Evolutionary conservation across 495 filamentous ascomycete genomes (phyloP), one percentile per base, ranked within the genome.

Genomic region (Apodospora peruviana): DNA sequence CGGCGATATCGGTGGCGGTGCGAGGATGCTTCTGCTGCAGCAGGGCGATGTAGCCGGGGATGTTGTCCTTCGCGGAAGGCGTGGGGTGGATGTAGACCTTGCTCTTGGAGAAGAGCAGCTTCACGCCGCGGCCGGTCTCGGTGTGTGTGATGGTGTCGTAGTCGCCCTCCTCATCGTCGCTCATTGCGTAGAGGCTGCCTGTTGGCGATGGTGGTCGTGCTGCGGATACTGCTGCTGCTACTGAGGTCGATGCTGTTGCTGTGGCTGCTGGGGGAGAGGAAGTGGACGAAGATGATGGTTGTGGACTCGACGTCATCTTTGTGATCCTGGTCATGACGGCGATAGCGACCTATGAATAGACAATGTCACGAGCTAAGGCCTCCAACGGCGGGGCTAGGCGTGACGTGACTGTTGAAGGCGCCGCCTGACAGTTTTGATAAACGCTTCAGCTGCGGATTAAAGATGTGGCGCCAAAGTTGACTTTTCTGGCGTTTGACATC

Each of bases 1-100:
- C 21, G 18, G 18, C 11, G 51, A 64, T 52, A 32, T 32, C 27
- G 14, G 7, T 14, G 7, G 24, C 55, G 51, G 62, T 52, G 21
- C 53, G 54, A 16, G 74, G 59, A 0, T 78, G 77, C 60, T 96
- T 96, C 61, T 97, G 94, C 65, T 97, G 90, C 22, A 98, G 74
- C 3, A 98, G 78, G 22, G 93, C 93, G 51, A 98, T 86, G 58
- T 94, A 98, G 18, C 93, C 93, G n/a, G 88, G 73, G 52, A 98
- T 91, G 52, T 98, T 98, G 68, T 98, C 94, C 72, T 88, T 93
- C 5, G 91, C 76, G 2, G 90, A 93, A 1, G 94, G 85, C 0
- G 89, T 91, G 0, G 94, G 93, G 67, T 98, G 93, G n/a, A 98
- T 83, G 61, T 97, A 98, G 62, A 98, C 88, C 75, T 98, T 98